A percentile compares a stretch with the other conserved stretches of the same genome.
Evolutionary conservation across 495 filamentous ascomycete species (phyloP).

Genomic region (Parmelia sp.): DNA sequence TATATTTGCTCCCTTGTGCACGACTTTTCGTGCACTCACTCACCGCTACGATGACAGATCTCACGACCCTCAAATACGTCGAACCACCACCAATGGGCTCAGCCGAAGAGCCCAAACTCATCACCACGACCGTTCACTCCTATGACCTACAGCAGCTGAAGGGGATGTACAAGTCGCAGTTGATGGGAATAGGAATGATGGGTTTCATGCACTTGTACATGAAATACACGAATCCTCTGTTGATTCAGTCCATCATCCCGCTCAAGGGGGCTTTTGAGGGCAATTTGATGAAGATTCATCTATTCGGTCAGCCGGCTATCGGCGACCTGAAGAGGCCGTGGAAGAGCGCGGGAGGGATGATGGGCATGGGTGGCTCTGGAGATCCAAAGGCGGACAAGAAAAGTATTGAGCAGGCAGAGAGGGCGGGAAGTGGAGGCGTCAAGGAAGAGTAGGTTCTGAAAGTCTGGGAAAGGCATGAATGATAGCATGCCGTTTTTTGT

Average conservation of each 20-base stretch:
- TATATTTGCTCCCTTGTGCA: slow-evolving; percentile 36
- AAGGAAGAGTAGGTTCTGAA: slow-evolving; percentile 67
- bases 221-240: slow-evolving; percentile 97
- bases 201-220: slow-evolving; percentile 96
- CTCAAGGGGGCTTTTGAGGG: slow-evolving; percentile 90
- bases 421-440: slow-evolving; percentile 74
- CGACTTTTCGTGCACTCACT: neutral
- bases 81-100: slow-evolving; percentile 90
- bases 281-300: slow-evolving; percentile 91
- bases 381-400: slow-evolving; percentile 93
- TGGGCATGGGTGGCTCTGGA: slow-evolving; percentile 61
- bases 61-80: slow-evolving; percentile 97
- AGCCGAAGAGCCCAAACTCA: slow-evolving; percentile 84
- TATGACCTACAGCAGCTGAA: slow-evolving; percentile 86
- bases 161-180: slow-evolving; percentile 72
- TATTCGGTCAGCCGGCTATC: slow-evolving; percentile 81
- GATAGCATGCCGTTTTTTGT: neutral
- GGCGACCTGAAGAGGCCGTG: slow-evolving; percentile 93
- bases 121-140: slow-evolving; percentile 89
- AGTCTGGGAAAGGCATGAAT: neutral
- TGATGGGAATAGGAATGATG: slow-evolving; percentile 98
- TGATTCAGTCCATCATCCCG: slow-evolving; percentile 98
- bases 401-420: slow-evolving; percentile 80
- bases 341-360: slow-evolving; percentile 77
- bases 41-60: slow-evolving; percentile 48